A percentile compares a stretch with the other conserved stretches of the same genome.
Conservation (phyloP, 805 yeast species). For the Yarrowia divulgata region DNA sequence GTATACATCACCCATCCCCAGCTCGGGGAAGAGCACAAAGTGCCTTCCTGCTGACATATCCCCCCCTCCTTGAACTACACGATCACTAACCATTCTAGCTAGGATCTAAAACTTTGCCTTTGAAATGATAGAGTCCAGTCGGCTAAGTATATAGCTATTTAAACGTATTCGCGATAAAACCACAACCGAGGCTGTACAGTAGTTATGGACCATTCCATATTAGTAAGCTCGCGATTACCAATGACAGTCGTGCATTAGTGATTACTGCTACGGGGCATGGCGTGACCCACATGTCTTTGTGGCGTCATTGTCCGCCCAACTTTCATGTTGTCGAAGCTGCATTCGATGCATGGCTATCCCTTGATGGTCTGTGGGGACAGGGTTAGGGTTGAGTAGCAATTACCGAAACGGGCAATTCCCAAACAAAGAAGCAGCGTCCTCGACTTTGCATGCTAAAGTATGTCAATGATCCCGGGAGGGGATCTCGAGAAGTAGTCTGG, state of each 20-base stretch:
- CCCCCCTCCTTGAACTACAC: slow-evolving; percentile 31
- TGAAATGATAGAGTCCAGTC: slow-evolving; percentile 31
- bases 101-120: slow-evolving; percentile 33
- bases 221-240: not conserved
- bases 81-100: slow-evolving; percentile 40
- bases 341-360: slow-evolving; percentile 14
- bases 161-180: slow-evolving; percentile 15
- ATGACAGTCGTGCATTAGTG: not conserved
- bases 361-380: slow-evolving; percentile 22
- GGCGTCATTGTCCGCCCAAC: slow-evolving; percentile 5
- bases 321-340: slow-evolving; percentile 20
- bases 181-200: not conserved
- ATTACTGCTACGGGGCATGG: slow-evolving; percentile 7
- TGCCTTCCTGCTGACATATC: not conserved
- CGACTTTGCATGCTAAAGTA: not conserved
- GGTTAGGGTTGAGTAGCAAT: slow-evolving; percentile 6
- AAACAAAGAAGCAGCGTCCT: slow-evolving; percentile 15
- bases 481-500: not conserved
- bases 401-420: not conserved
- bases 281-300: not conserved
- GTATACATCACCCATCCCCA: slow-evolving; percentile 37
- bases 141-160: slow-evolving; percentile 38
- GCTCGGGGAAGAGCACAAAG: slow-evolving; percentile 15
- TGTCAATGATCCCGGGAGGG: slow-evolving; percentile 6
- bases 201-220: not conserved